These are phyloP conservation scores for Ramularia endophylla DNA, from an alignment of 2,329 filamentous ascomycete genomes.

Conservation along the genomic window DNA sequence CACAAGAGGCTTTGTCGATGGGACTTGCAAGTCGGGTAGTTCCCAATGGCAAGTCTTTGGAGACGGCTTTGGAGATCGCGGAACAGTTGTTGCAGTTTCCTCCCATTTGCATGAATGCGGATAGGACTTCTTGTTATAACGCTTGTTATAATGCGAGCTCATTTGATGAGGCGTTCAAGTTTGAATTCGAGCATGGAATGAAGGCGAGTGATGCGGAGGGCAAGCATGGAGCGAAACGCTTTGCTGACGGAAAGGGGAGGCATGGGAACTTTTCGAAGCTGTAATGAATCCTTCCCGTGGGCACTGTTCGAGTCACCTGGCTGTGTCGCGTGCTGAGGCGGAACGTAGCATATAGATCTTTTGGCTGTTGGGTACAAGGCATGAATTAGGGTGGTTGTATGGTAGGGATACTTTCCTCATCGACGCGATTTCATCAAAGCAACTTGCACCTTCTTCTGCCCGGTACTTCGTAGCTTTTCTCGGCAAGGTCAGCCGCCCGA, in stretches of 20 bases:
- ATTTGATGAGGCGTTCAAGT: conserved; percentile 46
- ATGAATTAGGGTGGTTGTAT: too few species aligned
- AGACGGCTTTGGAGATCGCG: conserved; percentile 46
- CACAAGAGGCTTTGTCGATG: conserved; percentile 47
- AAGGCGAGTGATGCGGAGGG: conserved; percentile 41
- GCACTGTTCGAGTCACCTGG: too few species aligned
- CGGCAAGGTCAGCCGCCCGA: too few species aligned
- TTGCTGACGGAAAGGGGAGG: conserved; percentile 36
- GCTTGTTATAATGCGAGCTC: conserved; percentile 43
- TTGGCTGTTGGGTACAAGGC: too few species aligned
- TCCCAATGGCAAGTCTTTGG: conserved; percentile 44
- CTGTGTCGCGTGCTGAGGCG: too few species aligned
- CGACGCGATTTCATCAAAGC: too few species aligned
- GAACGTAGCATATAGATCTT: too few species aligned
- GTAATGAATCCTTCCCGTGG: too few species aligned
- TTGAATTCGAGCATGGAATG: conserved; percentile 43
- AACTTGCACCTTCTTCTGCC: too few species aligned
- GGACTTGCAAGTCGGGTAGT: conserved; percentile 51
- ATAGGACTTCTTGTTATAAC: conserved; percentile 47
- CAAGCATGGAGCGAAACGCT: conserved; percentile 36
- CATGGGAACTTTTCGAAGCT: conserved; percentile 36
- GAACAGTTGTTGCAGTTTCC: conserved; percentile 45
- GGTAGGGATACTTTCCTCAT: too few species aligned
- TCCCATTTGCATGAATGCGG: conserved; percentile 47
- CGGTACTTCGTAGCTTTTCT: too few species aligned